phyloP scores from a whole-genome alignment of 2,329 filamentous ascomycete species.

The Sporothrix globosa region DNA sequence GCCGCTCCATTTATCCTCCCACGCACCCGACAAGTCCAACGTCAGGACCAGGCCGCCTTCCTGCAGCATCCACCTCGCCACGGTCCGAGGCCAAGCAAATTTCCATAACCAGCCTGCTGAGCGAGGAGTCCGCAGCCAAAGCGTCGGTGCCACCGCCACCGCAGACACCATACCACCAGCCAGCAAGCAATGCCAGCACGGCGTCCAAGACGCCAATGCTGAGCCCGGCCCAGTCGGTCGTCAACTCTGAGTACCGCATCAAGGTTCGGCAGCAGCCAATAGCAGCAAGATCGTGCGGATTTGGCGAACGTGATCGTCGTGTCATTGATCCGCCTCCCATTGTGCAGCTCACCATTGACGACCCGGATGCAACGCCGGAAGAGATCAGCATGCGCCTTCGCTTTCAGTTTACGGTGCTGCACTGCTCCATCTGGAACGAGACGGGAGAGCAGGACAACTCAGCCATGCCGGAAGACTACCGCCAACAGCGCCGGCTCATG shows the following conservation, averaged over 20 bases:
- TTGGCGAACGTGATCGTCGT: constrained; percentile 78
- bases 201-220: constrained; percentile 33
- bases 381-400: constrained; percentile 58
- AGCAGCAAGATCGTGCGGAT: constrained; percentile 78
- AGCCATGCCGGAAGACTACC: constrained; percentile 70
- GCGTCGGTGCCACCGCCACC: not conserved
- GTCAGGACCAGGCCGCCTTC: not conserved
- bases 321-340: constrained; percentile 86
- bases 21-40: constrained; percentile 27
- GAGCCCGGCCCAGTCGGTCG: constrained; percentile 27
- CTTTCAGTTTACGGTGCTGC: constrained; percentile 70
- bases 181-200: constrained; percentile 23
- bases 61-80: constrained; percentile 36
- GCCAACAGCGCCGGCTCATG: constrained; percentile 76
- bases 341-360: constrained; percentile 70
- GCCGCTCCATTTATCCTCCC: constrained; percentile 27
- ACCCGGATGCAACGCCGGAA: constrained; percentile 57
- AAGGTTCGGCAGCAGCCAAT: constrained; percentile 75
- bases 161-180: constrained; percentile 18
- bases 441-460: constrained; percentile 69
- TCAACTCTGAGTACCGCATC: constrained; percentile 49
- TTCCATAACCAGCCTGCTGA: constrained; percentile 43
- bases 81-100: constrained; percentile 41
- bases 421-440: constrained; percentile 76
- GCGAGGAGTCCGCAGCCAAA: constrained; percentile 33